Evolutionary conservation across 2,329 filamentous ascomycete species (phyloP).

Genomic region (Malbranchea cinnamomea): DNA sequence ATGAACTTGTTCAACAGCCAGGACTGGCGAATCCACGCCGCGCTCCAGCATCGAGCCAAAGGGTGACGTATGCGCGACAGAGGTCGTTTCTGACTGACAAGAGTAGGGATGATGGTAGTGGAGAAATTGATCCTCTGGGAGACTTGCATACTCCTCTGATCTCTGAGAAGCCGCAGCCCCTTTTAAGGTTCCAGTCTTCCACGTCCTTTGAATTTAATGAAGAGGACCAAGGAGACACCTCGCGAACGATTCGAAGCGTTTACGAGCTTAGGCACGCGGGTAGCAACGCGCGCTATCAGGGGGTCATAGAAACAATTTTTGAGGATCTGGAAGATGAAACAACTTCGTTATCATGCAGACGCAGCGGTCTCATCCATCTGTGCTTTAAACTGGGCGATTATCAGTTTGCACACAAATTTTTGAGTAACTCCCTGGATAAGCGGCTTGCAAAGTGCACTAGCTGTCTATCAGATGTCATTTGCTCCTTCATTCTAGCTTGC

Average conservation of each 20-base stretch:
- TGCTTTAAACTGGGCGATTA: conserved; percentile 35
- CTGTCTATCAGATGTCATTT: conserved; percentile 39
- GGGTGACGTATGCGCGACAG: conserved; percentile 44
- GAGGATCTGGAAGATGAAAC: conserved; percentile 41
- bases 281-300: conserved; percentile 40
- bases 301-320: conserved; percentile 40
- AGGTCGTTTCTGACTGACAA: conserved; percentile 45
- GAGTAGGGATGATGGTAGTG: conserved; percentile 11
- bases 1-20: neutral
- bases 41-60: conserved; percentile 20
- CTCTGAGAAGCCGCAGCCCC: conserved; percentile 5
- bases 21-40: conserved; percentile 8
- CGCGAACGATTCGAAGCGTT: conserved; percentile 37
- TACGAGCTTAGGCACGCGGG: conserved; percentile 48
- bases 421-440: conserved; percentile 57
- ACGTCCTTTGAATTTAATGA: conserved; percentile 18
- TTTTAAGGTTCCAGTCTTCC: too few species aligned
- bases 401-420: conserved; percentile 38
- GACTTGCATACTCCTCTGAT: too few species aligned
- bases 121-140: too few species aligned
- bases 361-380: conserved; percentile 42
- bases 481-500: conserved; percentile 18
- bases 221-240: conserved; percentile 32
- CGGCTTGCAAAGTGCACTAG: conserved; percentile 49
- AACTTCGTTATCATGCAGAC: conserved; percentile 31